phyloP scores from a whole-genome alignment of 2,329 filamentous ascomycete genomes.

The Plectosphaerella sp. region DNA sequence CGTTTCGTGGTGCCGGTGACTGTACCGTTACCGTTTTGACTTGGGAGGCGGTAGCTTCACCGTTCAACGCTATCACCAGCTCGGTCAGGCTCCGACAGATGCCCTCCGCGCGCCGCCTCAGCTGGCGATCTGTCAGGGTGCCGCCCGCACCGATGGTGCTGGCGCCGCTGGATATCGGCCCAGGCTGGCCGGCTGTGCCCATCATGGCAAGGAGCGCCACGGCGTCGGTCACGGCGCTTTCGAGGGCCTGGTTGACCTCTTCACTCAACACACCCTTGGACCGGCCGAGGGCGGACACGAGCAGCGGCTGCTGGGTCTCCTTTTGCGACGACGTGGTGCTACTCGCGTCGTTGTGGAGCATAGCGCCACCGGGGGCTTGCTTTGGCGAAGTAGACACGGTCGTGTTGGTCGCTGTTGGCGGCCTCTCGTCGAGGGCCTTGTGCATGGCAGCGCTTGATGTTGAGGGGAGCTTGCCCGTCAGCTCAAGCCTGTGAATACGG shows the following conservation, averaged over 20 bases:
- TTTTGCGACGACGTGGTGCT: constrained; percentile 36
- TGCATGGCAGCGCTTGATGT: constrained; percentile 79
- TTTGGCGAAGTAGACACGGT: constrained; percentile 89
- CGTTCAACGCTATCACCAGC: constrained; percentile 78
- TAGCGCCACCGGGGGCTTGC: constrained; percentile 50
- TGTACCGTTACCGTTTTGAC: constrained; percentile 20
- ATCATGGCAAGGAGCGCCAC: constrained; percentile 74
- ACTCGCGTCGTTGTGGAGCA: constrained; percentile 29
- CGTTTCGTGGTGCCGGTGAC: constrained; percentile 17
- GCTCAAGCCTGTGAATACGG: constrained; percentile 81
- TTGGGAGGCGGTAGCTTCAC: constrained; percentile 37
- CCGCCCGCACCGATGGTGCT: constrained; percentile 53
- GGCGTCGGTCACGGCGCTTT: constrained; percentile 78
- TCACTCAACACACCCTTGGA: constrained; percentile 64
- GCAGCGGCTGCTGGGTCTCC: constrained; percentile 58
- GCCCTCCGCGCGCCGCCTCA: constrained; percentile 86
- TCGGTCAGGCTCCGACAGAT: constrained; percentile 92
- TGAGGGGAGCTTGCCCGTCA: constrained; percentile 81
- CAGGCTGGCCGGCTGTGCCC: constrained; percentile 64
- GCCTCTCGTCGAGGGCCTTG: constrained; percentile 71
- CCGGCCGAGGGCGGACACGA: constrained; percentile 78
- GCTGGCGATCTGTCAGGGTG: constrained; percentile 70
- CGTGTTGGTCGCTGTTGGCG: constrained; percentile 85
- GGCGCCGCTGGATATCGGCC: constrained; percentile 62
- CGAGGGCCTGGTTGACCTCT: constrained; percentile 74